Evolutionary conservation across 345 rosid species (phyloP), one percentile per base, ranked within the genome.

Genomic region (Eutrema yunnanense): DNA sequence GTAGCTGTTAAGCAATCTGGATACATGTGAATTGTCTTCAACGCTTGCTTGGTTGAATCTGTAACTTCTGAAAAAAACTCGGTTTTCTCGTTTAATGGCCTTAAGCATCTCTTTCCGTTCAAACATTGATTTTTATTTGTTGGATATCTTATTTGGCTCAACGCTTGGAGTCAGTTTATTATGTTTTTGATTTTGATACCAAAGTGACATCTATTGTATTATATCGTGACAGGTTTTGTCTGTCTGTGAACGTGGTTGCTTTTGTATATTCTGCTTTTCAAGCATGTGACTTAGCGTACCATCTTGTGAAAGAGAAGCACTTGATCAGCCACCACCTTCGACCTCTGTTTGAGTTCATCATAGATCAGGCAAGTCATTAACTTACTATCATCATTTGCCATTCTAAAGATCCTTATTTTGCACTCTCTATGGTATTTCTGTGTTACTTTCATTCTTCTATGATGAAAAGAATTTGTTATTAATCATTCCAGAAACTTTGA

Each of bases 341-440:
- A 26, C 80, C 68, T 67, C 82, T 81, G 72, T 84, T 92, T 33
- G 84, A 79, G 73, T 95, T 95, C 83, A 80, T 85, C 78, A 81
- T 95, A 80, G 99, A 95, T 82, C 99, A 95, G 91, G 99, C 74
- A 78, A 90, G 86, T 82, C 51, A 19, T 65, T 43, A 36, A 6
- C 47, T 55, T 37, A 55, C 42, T 53, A 3, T 60, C 2, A 3
- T 46, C 2, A 3, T 46, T 53, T 13, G 0, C 13, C 19, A 43
- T 60, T 51, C 41, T 38, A 32, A 59, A 50, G 48, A 13, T 1
- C 29, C 26, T 75, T 11, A 7, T 52, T 16, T 43, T 68, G 34
- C 42, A 3, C 14, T 26, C 73, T 56, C 43, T 58, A n/a, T 57
- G 46, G 56, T 65, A 11, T 42, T 71, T 13, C 5, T 51, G 51